Base-by-base conservation (phyloP, 805 yeast genomes). In the Kockiozyma suomiensis region DNA sequence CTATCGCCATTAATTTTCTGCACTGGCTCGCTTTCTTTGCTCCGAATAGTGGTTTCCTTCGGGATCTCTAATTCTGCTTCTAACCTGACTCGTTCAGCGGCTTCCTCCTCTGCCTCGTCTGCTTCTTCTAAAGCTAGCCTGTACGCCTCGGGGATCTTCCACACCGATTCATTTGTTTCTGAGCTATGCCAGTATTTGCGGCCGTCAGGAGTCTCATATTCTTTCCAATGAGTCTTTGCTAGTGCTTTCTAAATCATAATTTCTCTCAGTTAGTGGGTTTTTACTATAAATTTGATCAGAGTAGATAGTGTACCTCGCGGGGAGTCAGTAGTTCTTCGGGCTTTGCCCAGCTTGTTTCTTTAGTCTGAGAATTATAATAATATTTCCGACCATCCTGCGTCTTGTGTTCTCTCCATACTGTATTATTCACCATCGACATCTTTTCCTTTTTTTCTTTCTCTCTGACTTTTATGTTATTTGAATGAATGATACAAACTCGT, bases 291-390 rank as follows among this genome's bases (percentile, higher is more conserved):
- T 6, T 2, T 25, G 15, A 43, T 1, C 21, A 4, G 28, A 7
- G 23, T 1, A n/a, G n/a, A n/a, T n/a, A 25, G 33, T 50, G 19
- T 41, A 65, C 65, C 65, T 79, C 82, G 8, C 74, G 56, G n/a
- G 73, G 67, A 3, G 79, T 73, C 47, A 68, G 72, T 25, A 80
- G 69, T 54, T 79, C 87, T 17, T 73, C 81, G 0, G 97, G 97
- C 64, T 84, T 83, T 26, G 87, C 89, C 96, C 97, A 90, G 52
- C 85, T 83, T 0, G 97, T 84, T 65, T 84, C 83, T 50, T 83
- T 81, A 0, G 93, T 86, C 28, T 70, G 78, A 0, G 81, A 54
- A 64, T 91, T 84, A 72, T 84, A 89, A 73, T 87, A 91, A 74
- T 91, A 92, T 0, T 77, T 75, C 51, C 85, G 78, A 0, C 96